A percentile compares a stretch with the other conserved stretches of the same genome.
phyloP scores from a whole-genome alignment of 495 filamentous ascomycete species.

The Penicillium coffeae region DNA sequence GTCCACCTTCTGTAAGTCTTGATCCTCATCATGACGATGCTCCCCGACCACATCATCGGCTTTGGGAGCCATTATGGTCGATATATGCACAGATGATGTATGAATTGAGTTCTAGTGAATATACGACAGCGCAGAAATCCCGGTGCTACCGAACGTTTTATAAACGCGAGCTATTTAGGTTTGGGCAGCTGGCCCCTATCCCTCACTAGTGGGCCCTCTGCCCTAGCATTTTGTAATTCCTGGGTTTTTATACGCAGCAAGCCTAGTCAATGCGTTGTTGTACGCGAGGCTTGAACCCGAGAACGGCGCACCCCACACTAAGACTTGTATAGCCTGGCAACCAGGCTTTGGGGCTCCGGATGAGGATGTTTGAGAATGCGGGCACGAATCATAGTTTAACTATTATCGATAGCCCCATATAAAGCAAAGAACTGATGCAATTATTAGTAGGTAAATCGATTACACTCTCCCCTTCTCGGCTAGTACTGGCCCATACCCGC shows the following conservation, averaged over 20 bases:
- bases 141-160: neutral
- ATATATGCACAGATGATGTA: neutral
- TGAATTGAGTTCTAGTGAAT: neutral
- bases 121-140: neutral
- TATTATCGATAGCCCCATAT: neutral
- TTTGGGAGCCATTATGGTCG: slow-evolving; percentile 2
- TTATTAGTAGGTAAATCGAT: neutral
- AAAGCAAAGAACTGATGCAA: neutral
- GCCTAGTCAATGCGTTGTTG: neutral
- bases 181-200: neutral
- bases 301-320: neutral
- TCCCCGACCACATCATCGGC: slow-evolving; percentile 3
- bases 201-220: neutral
- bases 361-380: slow-evolving; percentile 10
- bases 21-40: neutral
- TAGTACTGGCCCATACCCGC: neutral
- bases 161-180: neutral
- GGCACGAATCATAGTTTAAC: slow-evolving; percentile 12
- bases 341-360: neutral
- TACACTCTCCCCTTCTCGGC: neutral
- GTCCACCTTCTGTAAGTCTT: neutral
- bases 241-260: neutral
- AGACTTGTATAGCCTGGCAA: neutral
- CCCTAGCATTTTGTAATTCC: neutral
- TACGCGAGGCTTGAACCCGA: neutral